These are phyloP conservation scores for Phytophthora brassicae DNA, from an alignment of 352 stramenopile species.

Conservation along the genomic window DNA sequence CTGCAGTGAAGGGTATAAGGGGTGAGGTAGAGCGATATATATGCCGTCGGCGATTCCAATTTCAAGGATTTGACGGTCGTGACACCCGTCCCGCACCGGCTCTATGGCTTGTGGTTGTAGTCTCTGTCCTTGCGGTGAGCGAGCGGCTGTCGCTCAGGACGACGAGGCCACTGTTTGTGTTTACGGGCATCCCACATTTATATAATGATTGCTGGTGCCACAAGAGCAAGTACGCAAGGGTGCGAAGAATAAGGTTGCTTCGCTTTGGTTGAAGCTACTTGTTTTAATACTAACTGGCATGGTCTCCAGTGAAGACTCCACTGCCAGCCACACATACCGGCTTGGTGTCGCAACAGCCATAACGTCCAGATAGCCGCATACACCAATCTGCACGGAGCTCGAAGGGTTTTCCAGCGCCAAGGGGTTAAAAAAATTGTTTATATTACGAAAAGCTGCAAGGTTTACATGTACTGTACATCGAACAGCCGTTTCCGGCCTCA, in stretches of 20 bases:
- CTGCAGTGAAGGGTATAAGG: too few relatives aligned
- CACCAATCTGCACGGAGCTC: not conserved
- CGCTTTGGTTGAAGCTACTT: not conserved
- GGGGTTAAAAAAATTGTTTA: too few relatives aligned
- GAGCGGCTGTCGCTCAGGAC: conserved; percentile 10
- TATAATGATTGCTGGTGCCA: too few relatives aligned
- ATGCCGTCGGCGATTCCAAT: too few relatives aligned
- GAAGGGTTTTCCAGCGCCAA: conserved; percentile 2
- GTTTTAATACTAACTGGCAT: too few relatives aligned
- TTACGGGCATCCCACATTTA: conserved; percentile 7
- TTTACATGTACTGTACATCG: not conserved
- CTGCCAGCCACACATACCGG: not conserved
- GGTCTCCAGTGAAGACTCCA: not conserved
- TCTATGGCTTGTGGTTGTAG: too few relatives aligned
- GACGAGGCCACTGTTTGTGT: not conserved
- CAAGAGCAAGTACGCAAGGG: not conserved
- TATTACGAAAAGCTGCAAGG: too few relatives aligned
- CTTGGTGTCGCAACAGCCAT: not conserved
- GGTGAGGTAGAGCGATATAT: too few relatives aligned
- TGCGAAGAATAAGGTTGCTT: not conserved
- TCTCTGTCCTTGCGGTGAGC: too few relatives aligned
- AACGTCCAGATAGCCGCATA: not conserved
- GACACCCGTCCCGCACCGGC: too few relatives aligned
- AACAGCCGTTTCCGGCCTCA: conserved; percentile 20
- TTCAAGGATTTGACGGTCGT: too few relatives aligned